phyloP scores from a whole-genome alignment of 2,329 filamentous ascomycete species.

The Nakataea oryzae region DNA sequence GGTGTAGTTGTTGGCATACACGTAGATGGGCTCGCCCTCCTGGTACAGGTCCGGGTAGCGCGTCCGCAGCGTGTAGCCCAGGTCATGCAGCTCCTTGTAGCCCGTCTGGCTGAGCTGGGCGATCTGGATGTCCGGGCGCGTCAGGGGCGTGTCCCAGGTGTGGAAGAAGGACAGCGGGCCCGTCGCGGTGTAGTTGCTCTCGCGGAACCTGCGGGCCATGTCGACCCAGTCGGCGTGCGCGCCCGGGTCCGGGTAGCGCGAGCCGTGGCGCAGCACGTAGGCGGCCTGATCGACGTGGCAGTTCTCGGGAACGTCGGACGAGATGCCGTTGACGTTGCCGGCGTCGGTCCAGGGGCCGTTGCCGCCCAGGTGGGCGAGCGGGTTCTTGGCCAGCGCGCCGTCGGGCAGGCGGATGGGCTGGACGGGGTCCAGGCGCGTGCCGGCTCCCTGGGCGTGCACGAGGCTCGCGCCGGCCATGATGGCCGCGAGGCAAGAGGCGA shows the following conservation, averaged over 20 bases:
- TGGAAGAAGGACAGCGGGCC: constrained; percentile 46
- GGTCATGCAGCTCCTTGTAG: constrained; percentile 47
- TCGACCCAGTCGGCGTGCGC: constrained; percentile 48
- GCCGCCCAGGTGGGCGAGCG: constrained; percentile 37
- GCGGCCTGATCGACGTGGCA: constrained; percentile 51
- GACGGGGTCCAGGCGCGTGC: constrained; percentile 12
- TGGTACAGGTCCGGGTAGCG: constrained; percentile 39
- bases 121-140: constrained; percentile 43
- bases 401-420: constrained; percentile 16
- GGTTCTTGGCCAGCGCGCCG: constrained; percentile 22
- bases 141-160: constrained; percentile 47
- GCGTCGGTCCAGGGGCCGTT: constrained; percentile 44
- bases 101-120: constrained; percentile 50
- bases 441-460: constrained; percentile 9
- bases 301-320: constrained; percentile 38
- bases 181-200: constrained; percentile 38
- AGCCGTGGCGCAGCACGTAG: constrained; percentile 51
- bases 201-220: constrained; percentile 40
- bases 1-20: constrained; percentile 58
- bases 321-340: constrained; percentile 45
- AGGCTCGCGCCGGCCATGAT: constrained; percentile 8
- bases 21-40: constrained; percentile 38
- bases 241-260: constrained; percentile 49
- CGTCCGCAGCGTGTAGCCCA: constrained; percentile 41
- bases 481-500: constrained; percentile 3